These are phyloP conservation scores for Leccinum variicolor DNA, from an alignment of 768 basidiomycete species.

Conservation along the genomic window DNA sequence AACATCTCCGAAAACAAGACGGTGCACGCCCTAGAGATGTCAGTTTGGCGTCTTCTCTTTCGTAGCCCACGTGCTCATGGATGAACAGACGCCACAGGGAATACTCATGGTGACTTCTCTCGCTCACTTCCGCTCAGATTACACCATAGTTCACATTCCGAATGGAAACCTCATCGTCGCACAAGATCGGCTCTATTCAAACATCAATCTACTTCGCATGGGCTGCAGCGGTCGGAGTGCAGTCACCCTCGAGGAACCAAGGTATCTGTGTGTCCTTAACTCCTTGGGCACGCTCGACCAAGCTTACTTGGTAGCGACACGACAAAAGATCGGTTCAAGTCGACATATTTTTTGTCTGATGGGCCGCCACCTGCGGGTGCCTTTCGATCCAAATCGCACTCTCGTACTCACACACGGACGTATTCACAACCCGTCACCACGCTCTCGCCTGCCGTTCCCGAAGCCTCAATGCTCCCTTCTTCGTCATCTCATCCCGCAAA, in stretches of 20 bases:
- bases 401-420: conserved; percentile 28
- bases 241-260: conserved; percentile 74
- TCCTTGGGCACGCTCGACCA: conserved; percentile 4
- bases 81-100: conserved; percentile 56
- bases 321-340: conserved; percentile 77
- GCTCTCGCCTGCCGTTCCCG: conserved; percentile 21
- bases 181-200: conserved; percentile 69
- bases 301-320: conserved; percentile 50
- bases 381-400: conserved; percentile 28
- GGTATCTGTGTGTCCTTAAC: conserved; percentile 31
- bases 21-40: conserved; percentile 75
- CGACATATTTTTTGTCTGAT: conserved; percentile 61
- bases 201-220: conserved; percentile 82
- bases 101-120: conserved; percentile 79
- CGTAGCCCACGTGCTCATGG: conserved; percentile 5
- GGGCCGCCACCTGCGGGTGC: conserved; percentile 17
- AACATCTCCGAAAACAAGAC: conserved; percentile 56
- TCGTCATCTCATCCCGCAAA: conserved; percentile 21
- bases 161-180: conserved; percentile 58
- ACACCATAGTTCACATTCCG: conserved; percentile 78
- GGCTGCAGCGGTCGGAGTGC: conserved; percentile 78
- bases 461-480: conserved; percentile 23
- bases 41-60: conserved; percentile 1
- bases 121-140: conserved; percentile 85
- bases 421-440: conserved; percentile 27